These are phyloP conservation scores for Quaeritorhiza haematococci DNA, from an alignment of 371 early-diverging fungal species.

Conservation along the genomic window DNA sequence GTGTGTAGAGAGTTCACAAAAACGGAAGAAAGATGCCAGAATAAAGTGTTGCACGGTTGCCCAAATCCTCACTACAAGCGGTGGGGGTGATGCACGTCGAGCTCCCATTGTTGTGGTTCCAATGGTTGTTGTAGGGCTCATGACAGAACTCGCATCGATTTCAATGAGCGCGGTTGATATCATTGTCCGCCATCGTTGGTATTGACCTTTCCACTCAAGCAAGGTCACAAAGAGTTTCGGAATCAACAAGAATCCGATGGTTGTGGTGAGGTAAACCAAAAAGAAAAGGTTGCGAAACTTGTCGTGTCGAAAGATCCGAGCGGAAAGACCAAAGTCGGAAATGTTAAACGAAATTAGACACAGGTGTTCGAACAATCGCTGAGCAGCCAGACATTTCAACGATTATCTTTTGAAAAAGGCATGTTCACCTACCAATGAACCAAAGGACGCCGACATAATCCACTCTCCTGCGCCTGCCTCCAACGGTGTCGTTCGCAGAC, in stretches of 20 bases:
- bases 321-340: background rate
- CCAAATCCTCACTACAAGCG: background rate
- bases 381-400: background rate
- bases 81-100: background rate
- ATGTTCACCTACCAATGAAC: constrained; percentile 14
- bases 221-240: constrained; percentile 23
- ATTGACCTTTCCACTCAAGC: background rate
- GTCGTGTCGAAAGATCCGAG: constrained; percentile 1
- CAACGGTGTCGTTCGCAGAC: constrained; percentile 46
- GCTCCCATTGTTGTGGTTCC: background rate
- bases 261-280: constrained; percentile 23
- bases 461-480: constrained; percentile 67
- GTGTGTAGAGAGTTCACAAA: constrained; percentile 23
- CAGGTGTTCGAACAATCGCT: background rate
- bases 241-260: constrained; percentile 21
- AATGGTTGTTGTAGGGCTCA: background rate
- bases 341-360: background rate
- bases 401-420: background rate
- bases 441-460: constrained; percentile 61
- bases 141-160: constrained; percentile 1
- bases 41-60: constrained; percentile 4
- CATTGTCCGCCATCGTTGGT: constrained; percentile 7
- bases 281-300: constrained; percentile 33
- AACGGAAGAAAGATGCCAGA: constrained; percentile 14
- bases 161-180: constrained; percentile 11